Base-by-base conservation (phyloP, 805 yeast genomes). In the Nakazawaea populi region DNA sequence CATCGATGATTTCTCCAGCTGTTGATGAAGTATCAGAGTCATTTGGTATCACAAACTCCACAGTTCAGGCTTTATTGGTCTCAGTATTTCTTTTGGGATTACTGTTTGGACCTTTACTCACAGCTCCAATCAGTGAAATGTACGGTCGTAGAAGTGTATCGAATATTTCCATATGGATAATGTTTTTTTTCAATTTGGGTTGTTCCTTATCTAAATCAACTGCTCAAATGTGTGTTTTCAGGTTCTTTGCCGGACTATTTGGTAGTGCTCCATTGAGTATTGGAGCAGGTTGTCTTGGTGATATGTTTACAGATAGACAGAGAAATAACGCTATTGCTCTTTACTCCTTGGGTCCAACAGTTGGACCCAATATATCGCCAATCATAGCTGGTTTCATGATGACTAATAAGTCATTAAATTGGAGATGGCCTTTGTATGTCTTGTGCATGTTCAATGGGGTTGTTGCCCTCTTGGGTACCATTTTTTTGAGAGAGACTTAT, bases 271-370 rank as follows among this genome's bases (percentile, higher is more conserved):
- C 89, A 1, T 66, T 84, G 37, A 80, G 83, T 44, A 83, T 83
- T 7, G 88, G 87, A 28, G 87, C 87, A 1, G 89, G 89, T 24
- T 76, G 80, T 6, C 65, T 85, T 41, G 81, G 86, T 18, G 90
- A 85, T 59, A 59, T 84, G 54, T 84, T 73, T 59, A 70, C 70
- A 47, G 78, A 76, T 53, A 61, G 69, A 44, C 71, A 76, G 35
- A 71, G 89, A 47, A 79, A 77, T 47, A 60, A 68, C 37, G 85
- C 86, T 1, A 67, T 83, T 70, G 79, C 85, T 1, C 64, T 78
- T 7, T 83, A 76, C 60, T 69, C 78, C 3, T 60, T 72, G 54
- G 73, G 74, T 45, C 77, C 82, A 41, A 65, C 74, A n/a, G 61
- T 83, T 45, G 87, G 86, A 1, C 89, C 89, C 3, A 72, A 77